A percentile compares a stretch with the other conserved stretches of the same genome.
phyloP scores from a whole-genome alignment of 2,329 filamentous ascomycete genomes.

The Ophiostoma sp. region DNA sequence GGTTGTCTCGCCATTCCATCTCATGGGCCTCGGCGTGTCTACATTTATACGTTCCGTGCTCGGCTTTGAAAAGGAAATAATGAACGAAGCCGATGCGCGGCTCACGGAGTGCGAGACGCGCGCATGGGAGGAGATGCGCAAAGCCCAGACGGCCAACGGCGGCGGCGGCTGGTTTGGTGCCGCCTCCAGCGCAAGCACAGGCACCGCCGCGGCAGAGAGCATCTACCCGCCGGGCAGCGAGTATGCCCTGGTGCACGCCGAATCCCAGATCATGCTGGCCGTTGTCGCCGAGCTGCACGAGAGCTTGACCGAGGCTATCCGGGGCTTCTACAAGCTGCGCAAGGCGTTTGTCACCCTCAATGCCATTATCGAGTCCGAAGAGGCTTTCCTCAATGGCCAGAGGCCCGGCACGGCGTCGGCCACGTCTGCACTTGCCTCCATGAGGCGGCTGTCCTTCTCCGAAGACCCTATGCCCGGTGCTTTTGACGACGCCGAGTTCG shows the following conservation, averaged over 20 bases:
- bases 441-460: slow-evolving; percentile 24
- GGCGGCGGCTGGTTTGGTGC: slow-evolving; percentile 12
- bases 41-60: slow-evolving; percentile 81
- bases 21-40: slow-evolving; percentile 73
- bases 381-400: slow-evolving; percentile 30
- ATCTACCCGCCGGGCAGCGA: slow-evolving; percentile 81
- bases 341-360: slow-evolving; percentile 84
- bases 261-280: slow-evolving; percentile 83
- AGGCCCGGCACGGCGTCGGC: not conserved
- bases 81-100: slow-evolving; percentile 71
- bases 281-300: slow-evolving; percentile 87
- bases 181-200: not conserved
- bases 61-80: slow-evolving; percentile 86
- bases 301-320: slow-evolving; percentile 83
- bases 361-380: slow-evolving; percentile 69
- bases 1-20: slow-evolving; percentile 79
- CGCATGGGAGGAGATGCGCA: slow-evolving; percentile 70
- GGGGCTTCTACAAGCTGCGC: slow-evolving; percentile 85
- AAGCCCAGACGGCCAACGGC: slow-evolving; percentile 50
- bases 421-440: not conserved
- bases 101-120: slow-evolving; percentile 70
- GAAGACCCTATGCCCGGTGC: slow-evolving; percentile 37
- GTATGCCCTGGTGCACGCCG: slow-evolving; percentile 75
- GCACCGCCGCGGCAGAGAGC: slow-evolving; percentile 31
- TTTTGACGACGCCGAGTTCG: slow-evolving; percentile 36